Base-by-base conservation (phyloP, 768 basidiomycete genomes). In the Naematelia aurantialba region DNA sequence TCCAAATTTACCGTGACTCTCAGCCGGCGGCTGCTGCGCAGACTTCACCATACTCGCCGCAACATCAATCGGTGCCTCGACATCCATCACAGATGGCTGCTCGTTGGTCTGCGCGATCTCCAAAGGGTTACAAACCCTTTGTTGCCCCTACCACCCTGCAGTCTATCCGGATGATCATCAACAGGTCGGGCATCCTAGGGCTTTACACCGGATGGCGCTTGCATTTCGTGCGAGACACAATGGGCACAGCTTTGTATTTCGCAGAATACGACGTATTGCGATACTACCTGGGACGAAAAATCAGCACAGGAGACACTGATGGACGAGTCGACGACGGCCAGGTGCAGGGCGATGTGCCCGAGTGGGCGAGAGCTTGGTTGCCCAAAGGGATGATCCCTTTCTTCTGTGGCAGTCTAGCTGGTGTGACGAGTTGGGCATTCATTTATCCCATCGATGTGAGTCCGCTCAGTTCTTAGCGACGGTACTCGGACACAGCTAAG, bases 361-460 rank as follows among this genome's bases (percentile, higher is more conserved):
- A 70, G 42, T 76, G 75, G 75, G 73, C 75, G 8, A 70, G 60
- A 50, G 27, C 51, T 3, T 93, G 91, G 90, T 77, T 92, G 57
- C 92, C 91, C 4, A 85, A 93, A 67, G 86, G 83, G 34, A 74
- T 92, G 26, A 85, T 94, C 53, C 92, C 92, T 25, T 96, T 97
- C 77, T 76, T 92, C 29, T 94, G 91, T 72, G 92, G 92, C 52
- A 91, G 89, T 45, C 71, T 93, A 49, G 86, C 93, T 54, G 92
- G 92, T 58, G 91, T 96, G 61, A 76, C 78, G 13, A 80, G 74
- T 45, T 91, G 89, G 79, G 88, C 88, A 47, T 75, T 89, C 27
- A 93, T 97, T 59, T 97, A 97, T 81, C 92, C 92, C 12, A 82
- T 94, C 53, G 91, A 94, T 74, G 91, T 94, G 88, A 72, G 77